phyloP scores from a whole-genome alignment of 2,329 filamentous ascomycete genomes.

The Colletotrichum zoysiae region DNA sequence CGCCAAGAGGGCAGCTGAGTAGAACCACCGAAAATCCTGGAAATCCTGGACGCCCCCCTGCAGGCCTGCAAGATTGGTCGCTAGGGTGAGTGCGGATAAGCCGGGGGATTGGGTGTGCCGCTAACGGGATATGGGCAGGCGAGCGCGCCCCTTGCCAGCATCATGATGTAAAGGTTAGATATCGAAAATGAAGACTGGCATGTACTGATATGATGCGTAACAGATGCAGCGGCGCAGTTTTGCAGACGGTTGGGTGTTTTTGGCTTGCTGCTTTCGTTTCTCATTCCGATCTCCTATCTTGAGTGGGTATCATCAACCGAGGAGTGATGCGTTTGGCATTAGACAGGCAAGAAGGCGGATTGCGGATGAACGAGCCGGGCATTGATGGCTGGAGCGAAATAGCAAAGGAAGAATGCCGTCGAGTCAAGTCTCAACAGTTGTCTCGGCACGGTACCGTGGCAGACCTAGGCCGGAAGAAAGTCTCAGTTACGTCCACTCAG shows the following conservation, averaged over 20 bases:
- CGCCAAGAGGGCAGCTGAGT: constrained; percentile 22
- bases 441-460: constrained; percentile 36
- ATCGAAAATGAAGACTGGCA: constrained; percentile 39
- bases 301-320: constrained; percentile 13
- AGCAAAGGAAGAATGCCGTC: constrained; percentile 34
- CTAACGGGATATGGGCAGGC: constrained; percentile 13
- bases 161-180: constrained; percentile 22
- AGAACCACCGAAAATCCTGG: constrained; percentile 28
- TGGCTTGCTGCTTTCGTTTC: constrained; percentile 7
- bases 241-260: neutral
- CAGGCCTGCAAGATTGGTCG: constrained; percentile 32
- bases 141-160: constrained; percentile 8
- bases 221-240: constrained; percentile 16
- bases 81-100: constrained; percentile 33
- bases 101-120: constrained; percentile 20
- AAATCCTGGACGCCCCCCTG: constrained; percentile 31
- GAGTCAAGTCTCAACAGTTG: constrained; percentile 18
- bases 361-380: constrained; percentile 4
- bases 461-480: constrained; percentile 22
- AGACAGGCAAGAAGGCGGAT: constrained; percentile 23
- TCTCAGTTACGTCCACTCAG: constrained; percentile 25
- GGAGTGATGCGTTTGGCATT: constrained; percentile 1
- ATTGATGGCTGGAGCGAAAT: constrained; percentile 18
- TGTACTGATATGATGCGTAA: constrained; percentile 23
- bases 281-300: constrained; percentile 27